These are phyloP conservation scores for Madurella mycetomatis DNA, from an alignment of 2,329 filamentous ascomycete species.

Conservation along the genomic window DNA sequence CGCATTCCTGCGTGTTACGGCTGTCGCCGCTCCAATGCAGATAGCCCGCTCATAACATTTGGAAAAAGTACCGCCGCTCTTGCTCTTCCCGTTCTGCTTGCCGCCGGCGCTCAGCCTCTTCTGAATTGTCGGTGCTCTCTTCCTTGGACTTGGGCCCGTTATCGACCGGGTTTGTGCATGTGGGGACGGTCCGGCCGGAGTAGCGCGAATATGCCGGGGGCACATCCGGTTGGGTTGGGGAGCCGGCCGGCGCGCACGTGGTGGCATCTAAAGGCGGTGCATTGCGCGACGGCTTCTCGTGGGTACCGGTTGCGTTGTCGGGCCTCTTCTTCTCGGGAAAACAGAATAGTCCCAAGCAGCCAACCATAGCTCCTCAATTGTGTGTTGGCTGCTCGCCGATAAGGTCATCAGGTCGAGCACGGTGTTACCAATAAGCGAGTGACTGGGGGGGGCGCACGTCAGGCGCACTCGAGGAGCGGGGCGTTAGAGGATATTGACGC, in stretches of 20 bases:
- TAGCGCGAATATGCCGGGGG: slow-evolving; percentile 13
- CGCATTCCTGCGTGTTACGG: background rate
- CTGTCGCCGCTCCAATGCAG: background rate
- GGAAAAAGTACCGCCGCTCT: slow-evolving; percentile 24
- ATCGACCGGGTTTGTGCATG: background rate
- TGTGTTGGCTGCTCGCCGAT: background rate
- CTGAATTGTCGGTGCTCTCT: slow-evolving; percentile 5
- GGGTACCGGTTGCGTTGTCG: background rate
- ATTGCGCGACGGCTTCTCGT: background rate
- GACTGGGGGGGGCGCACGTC: too few species aligned
- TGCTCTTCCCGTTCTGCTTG: slow-evolving; percentile 24
- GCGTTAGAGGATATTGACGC: too few species aligned
- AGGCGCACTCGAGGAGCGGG: too few species aligned
- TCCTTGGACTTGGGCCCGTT: slow-evolving; percentile 1
- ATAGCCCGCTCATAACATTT: slow-evolving; percentile 22
- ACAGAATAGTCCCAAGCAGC: background rate
- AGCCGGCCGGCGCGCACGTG: background rate
- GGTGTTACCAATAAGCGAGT: too few species aligned
- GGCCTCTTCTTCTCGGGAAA: background rate
- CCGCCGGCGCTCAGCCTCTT: slow-evolving; percentile 8
- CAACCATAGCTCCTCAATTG: background rate
- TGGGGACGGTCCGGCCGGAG: slow-evolving; percentile 11
- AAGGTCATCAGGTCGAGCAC: background rate
- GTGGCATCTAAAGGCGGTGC: background rate
- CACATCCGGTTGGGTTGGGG: slow-evolving; percentile 10